phyloP scores from a whole-genome alignment of 2,329 filamentous ascomycete species.

The Hypoxylon sp. region DNA sequence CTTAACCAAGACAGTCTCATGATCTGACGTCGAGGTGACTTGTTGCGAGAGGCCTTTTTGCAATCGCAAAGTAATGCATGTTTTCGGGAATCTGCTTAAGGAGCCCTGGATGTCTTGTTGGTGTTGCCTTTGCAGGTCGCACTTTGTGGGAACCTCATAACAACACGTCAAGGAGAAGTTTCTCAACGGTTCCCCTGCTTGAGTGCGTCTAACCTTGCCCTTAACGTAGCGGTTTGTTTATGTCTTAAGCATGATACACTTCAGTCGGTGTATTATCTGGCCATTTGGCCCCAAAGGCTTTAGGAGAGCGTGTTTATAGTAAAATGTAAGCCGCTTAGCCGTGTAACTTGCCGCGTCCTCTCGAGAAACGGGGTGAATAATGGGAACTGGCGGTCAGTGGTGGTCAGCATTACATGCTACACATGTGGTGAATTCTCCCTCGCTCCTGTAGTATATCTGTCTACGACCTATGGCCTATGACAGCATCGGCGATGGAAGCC shows the following conservation, averaged over 20 bases:
- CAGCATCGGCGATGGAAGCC: conserved; percentile 10
- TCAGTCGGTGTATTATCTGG: conserved; percentile 30
- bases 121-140: conserved; percentile 30
- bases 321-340: conserved; percentile 23
- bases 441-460: conserved; percentile 6
- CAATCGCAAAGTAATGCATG: conserved; percentile 40
- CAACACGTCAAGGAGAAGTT: conserved; percentile 22
- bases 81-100: conserved; percentile 40
- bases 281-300: conserved; percentile 18
- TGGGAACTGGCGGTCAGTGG: conserved; percentile 7
- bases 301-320: conserved; percentile 18
- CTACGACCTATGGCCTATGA: conserved; percentile 7
- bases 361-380: conserved; percentile 16
- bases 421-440: conserved; percentile 18
- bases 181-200: conserved; percentile 23
- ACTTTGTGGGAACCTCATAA: conserved; percentile 34
- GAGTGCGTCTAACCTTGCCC: conserved; percentile 16
- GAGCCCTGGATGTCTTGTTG: conserved; percentile 28
- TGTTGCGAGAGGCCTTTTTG: conserved; percentile 20
- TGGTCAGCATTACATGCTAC: conserved; percentile 29
- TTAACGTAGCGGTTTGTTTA: conserved; percentile 25
- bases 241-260: conserved; percentile 37
- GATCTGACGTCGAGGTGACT: conserved; percentile 39
- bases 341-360: conserved; percentile 33
- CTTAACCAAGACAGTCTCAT: conserved; percentile 40